Evolutionary conservation across 768 basidiomycete genomes (phyloP).

Genomic region (Galerina sulciceps): DNA sequence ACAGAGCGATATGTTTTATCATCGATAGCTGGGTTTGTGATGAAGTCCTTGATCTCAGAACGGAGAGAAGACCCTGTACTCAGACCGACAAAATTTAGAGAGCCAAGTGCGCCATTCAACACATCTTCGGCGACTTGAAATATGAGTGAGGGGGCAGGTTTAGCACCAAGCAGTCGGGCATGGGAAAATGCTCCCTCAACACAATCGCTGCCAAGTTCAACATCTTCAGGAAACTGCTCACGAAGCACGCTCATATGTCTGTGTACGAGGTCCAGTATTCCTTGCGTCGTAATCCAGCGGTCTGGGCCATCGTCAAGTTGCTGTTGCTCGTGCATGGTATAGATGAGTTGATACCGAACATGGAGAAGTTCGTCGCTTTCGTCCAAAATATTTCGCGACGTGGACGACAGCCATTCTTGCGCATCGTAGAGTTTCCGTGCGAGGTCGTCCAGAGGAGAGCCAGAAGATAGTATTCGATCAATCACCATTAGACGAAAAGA

Average conservation of each 20-base stretch:
- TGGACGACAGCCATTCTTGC: constrained; percentile 28
- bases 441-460: constrained; percentile 2
- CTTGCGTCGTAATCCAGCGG: constrained; percentile 46
- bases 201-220: constrained; percentile 13
- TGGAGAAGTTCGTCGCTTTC: constrained; percentile 54
- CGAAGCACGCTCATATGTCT: constrained; percentile 18
- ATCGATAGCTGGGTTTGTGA: not conserved
- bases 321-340: constrained; percentile 42
- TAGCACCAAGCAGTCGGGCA: constrained; percentile 15
- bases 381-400: constrained; percentile 44
- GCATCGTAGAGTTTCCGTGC: constrained; percentile 25
- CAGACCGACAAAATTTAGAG: constrained; percentile 14
- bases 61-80: constrained; percentile 8
- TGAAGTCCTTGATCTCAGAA: constrained; percentile 3
- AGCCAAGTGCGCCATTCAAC: constrained; percentile 14
- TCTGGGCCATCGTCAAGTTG: constrained; percentile 44
- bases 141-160: constrained; percentile 9
- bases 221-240: constrained; percentile 17
- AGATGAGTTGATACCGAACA: constrained; percentile 52
- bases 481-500: constrained; percentile 53
- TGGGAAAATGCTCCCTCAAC: constrained; percentile 13
- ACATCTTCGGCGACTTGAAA: constrained; percentile 8
- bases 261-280: constrained; percentile 35
- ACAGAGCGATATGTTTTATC: not conserved
- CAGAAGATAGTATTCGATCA: constrained; percentile 30